phyloP scores from a whole-genome alignment of 208 protist genomes.

The Trypanosoma boissoni region DNA sequence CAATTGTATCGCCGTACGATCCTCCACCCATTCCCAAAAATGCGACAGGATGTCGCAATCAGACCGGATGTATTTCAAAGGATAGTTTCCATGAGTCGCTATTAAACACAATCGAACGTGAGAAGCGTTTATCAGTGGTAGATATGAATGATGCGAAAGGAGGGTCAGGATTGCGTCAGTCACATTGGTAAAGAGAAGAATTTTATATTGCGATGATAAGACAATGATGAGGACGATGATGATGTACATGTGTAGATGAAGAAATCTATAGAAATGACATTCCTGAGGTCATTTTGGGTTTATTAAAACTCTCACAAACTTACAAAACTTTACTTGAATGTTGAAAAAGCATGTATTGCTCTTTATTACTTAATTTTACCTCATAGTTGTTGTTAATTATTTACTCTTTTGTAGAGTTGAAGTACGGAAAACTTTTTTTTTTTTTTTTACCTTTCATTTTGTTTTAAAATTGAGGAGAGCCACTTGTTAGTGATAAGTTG shows the following conservation, averaged over 20 bases:
- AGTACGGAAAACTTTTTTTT: no score
- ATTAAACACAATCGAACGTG: conserved; percentile 37
- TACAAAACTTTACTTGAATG: no score
- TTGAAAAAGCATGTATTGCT: no score
- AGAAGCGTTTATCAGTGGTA: conserved; percentile 52
- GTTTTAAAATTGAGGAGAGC: no score
- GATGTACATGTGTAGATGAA: background rate
- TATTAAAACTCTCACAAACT: no score
- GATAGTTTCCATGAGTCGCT: conserved; percentile 34
- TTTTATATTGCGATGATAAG: background rate
- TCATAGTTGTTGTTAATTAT: no score
- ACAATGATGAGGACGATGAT: background rate
- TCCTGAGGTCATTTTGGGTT: no score
- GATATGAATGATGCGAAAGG: conserved; percentile 71
- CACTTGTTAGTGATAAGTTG: no score
- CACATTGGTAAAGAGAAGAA: conserved; percentile 39
- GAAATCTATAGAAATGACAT: no score
- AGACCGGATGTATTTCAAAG: conserved; percentile 44
- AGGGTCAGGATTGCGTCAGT: conserved; percentile 53
- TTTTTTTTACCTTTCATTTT: no score
- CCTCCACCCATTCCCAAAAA: conserved; percentile 55
- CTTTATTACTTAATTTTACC: no score
- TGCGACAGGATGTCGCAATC: conserved; percentile 53
- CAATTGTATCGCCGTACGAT: conserved; percentile 52
- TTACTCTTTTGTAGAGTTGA: no score